phyloP scores from a whole-genome alignment of 1,284 basidiomycete species.

The Lentinula novae-zelandiae region DNA sequence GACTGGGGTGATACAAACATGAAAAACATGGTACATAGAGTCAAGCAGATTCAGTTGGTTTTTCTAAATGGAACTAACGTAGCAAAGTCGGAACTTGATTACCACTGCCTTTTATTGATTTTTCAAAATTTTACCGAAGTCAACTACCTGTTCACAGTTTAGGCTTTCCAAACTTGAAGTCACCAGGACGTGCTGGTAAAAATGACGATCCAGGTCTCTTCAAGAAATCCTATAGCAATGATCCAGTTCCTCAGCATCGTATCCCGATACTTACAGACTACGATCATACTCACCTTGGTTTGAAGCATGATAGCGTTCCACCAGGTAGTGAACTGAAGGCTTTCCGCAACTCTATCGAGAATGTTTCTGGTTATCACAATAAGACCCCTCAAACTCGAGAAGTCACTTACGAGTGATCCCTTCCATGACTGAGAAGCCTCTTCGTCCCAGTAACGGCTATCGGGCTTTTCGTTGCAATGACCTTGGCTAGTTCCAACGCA shows the following conservation, averaged over 20 bases:
- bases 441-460: slow-evolving; percentile 84
- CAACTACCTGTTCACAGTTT: not conserved
- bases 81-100: too few species aligned
- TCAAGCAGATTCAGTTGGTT: too few species aligned
- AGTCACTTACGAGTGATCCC: slow-evolving; percentile 67
- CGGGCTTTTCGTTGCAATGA: slow-evolving; percentile 78
- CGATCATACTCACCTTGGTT: slow-evolving; percentile 49
- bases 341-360: slow-evolving; percentile 63
- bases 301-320: slow-evolving; percentile 78
- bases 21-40: too few species aligned
- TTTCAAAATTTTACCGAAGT: too few species aligned
- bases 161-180: slow-evolving; percentile 2
- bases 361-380: not conserved
- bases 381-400: not conserved
- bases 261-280: slow-evolving; percentile 27
- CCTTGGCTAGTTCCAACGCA: slow-evolving; percentile 63
- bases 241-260: slow-evolving; percentile 27
- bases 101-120: not conserved
- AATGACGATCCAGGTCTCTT: slow-evolving; percentile 28
- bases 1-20: not conserved
- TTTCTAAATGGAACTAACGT: too few species aligned
- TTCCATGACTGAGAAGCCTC: slow-evolving; percentile 66
- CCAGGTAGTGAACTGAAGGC: slow-evolving; percentile 72
- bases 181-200: not conserved
- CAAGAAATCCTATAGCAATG: slow-evolving; percentile 13